Base-by-base conservation (phyloP, 2,329 filamentous ascomycete species). In the Arthrobotrys sinensis region DNA sequence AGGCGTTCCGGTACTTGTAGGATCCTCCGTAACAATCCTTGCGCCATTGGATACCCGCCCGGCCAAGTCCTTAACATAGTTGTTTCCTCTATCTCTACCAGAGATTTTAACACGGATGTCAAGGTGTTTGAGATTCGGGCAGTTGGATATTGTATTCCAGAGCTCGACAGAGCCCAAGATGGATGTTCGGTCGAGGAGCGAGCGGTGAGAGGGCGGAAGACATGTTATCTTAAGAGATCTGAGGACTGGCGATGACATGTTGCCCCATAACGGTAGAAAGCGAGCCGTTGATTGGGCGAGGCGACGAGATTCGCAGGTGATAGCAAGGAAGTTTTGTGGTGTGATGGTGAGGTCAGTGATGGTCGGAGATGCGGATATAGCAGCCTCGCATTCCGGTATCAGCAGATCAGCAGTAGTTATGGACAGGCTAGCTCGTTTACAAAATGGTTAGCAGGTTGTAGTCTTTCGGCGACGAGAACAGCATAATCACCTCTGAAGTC, bases 181-280 rank as follows among this genome's bases (percentile, higher is more conserved):
- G 11, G 75, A 67, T 14, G 34, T 55, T 11, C 75, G 67, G 32
- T 78, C 75, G 36, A 78, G 75, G n/a, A 72, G n/a, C 14, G 64
- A 64, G 36, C 67, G 75, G 34, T 46, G 71, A n/a, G 75, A 78
- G 6, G 75, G 67, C 3, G 52, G 67, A 11, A 78, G 75, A 28
- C 36, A 55, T 8, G 67, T 72, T 50, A 78, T 62, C 5, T 46
- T 78, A 2, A 78, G 24, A 2, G 75, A 78, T 43, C 64, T 72
- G 5, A 78, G 62, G 16, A 43, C 45, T 1, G 67, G 14, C 12
- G 75, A 72, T 52, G 67, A 32, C 24, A 78, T 78, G 14, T 78
- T 78, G 24, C 75, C 75, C 75, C 75, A 78, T 3, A 78, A 19
- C 10, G 75, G 67, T 40, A 78, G 75, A 28, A 78, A 78, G 10